Evolutionary conservation across 495 filamentous ascomycete species (phyloP).

Genomic region (Glutinoglossum americanum): DNA sequence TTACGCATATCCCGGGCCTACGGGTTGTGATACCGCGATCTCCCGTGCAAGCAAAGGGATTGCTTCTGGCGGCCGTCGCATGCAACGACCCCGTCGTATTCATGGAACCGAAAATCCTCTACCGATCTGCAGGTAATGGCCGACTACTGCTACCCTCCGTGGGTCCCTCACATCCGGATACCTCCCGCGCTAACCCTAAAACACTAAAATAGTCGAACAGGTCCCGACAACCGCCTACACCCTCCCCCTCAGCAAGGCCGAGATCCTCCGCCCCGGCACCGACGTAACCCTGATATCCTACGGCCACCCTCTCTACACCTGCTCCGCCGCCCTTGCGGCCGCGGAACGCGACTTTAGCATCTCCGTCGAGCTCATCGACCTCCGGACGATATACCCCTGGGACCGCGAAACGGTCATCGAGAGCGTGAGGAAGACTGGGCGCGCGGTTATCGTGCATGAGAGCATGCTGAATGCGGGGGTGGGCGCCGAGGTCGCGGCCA

Average conservation of each 20-base stretch:
- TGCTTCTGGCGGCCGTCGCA: constrained; percentile 54
- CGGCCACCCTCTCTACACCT: constrained; percentile 79
- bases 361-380: constrained; percentile 70
- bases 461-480: constrained; percentile 89
- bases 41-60: constrained; percentile 78
- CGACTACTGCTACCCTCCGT: neutral
- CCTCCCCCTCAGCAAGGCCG: constrained; percentile 72
- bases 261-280: constrained; percentile 63
- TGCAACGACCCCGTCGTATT: constrained; percentile 84
- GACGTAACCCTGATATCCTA: constrained; percentile 81
- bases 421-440: constrained; percentile 76
- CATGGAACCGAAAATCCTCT: constrained; percentile 92
- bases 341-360: constrained; percentile 67
- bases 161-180: neutral
- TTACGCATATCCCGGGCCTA: constrained; percentile 79
- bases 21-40: constrained; percentile 79
- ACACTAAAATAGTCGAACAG: constrained; percentile 50
- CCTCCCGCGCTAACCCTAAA: neutral
- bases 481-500: constrained; percentile 81
- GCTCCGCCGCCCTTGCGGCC: constrained; percentile 53
- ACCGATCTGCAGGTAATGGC: constrained; percentile 44
- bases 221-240: constrained; percentile 68
- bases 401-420: constrained; percentile 64
- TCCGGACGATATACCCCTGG: constrained; percentile 89
- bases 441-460: constrained; percentile 86